Evolutionary conservation across 805 yeast genomes (phyloP).

Genomic region (Metschnikowia anglica): DNA sequence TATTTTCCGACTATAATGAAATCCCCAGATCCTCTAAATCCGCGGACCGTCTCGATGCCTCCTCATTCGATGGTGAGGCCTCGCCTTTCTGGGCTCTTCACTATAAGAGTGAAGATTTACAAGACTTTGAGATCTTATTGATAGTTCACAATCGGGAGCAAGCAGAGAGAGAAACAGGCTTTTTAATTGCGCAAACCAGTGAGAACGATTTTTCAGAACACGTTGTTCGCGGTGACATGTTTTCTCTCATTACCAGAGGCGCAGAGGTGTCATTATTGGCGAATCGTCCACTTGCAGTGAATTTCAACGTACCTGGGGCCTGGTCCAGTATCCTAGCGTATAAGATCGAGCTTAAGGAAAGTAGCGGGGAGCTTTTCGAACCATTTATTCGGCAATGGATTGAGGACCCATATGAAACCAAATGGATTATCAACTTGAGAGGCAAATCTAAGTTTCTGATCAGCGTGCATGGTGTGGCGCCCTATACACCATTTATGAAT

Average conservation of each 20-base stretch:
- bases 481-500: conserved; percentile 56
- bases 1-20: conserved; percentile 7
- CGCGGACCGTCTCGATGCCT: conserved; percentile 44
- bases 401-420: conserved; percentile 66
- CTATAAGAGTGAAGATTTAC: conserved; percentile 38
- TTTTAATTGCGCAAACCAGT: conserved; percentile 39
- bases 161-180: conserved; percentile 22
- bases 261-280: conserved; percentile 43
- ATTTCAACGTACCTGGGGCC: conserved; percentile 52
- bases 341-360: conserved; percentile 29
- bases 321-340: conserved; percentile 65
- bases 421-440: conserved; percentile 66
- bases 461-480: conserved; percentile 66
- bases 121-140: conserved; percentile 46
- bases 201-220: conserved; percentile 22
- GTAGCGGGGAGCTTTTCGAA: conserved; percentile 35
- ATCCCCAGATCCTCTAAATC: conserved; percentile 53
- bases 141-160: conserved; percentile 41
- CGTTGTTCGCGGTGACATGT: conserved; percentile 31
- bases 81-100: conserved; percentile 51
- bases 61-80: conserved; percentile 52
- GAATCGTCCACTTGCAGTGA: conserved; percentile 44
- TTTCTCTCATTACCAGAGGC: conserved; percentile 39
- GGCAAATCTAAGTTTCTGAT: conserved; percentile 28
- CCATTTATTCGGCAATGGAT: conserved; percentile 71